Conservation (phyloP, 148 eudicot species). For the Spergularia bocconei region DNA sequence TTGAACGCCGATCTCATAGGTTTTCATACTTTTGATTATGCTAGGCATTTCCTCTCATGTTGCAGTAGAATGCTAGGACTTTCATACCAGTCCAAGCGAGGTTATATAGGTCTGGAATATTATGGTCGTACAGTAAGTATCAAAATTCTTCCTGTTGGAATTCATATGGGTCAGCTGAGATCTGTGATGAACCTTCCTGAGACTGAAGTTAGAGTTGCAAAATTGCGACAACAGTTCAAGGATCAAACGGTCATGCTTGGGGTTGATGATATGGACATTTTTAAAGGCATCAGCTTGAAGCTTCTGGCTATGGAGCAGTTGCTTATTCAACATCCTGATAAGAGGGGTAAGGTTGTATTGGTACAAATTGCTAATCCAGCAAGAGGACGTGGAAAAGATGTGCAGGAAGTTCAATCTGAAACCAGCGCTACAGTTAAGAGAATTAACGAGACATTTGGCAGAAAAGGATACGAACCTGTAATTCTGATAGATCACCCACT, state of each 20-base stretch:
- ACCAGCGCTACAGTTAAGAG: conserved; percentile 54
- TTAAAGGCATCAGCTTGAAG: conserved; percentile 82
- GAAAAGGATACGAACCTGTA: conserved; percentile 62
- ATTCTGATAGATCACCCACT: conserved; percentile 60
- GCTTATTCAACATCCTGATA: conserved; percentile 67
- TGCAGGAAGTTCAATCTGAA: conserved; percentile 66
- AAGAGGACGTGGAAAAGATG: conserved; percentile 79
- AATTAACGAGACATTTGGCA: conserved; percentile 56
- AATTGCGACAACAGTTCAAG: conserved; percentile 46
- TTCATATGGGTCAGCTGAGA: conserved; percentile 77
- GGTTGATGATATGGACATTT: conserved; percentile 93
- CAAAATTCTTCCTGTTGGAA: conserved; percentile 83
- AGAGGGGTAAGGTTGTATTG: conserved; percentile 63
- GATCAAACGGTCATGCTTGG: conserved; percentile 76
- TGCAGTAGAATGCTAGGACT: conserved; percentile 85
- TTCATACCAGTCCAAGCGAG: conserved; percentile 73
- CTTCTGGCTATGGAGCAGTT: conserved; percentile 79
- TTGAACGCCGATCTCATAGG: conserved; percentile 77
- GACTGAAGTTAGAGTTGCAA: conserved; percentile 54
- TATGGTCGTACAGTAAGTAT: conserved; percentile 86
- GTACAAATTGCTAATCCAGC: conserved; percentile 94
- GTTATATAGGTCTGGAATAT: conserved; percentile 74
- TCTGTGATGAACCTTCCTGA: conserved; percentile 66
- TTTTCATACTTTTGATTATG: conserved; percentile 84
- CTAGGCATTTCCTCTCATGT: conserved; percentile 83